These are phyloP conservation scores for Nannochloris sp. DNA, from an alignment of 139 green algal species.

Conservation along the genomic window DNA sequence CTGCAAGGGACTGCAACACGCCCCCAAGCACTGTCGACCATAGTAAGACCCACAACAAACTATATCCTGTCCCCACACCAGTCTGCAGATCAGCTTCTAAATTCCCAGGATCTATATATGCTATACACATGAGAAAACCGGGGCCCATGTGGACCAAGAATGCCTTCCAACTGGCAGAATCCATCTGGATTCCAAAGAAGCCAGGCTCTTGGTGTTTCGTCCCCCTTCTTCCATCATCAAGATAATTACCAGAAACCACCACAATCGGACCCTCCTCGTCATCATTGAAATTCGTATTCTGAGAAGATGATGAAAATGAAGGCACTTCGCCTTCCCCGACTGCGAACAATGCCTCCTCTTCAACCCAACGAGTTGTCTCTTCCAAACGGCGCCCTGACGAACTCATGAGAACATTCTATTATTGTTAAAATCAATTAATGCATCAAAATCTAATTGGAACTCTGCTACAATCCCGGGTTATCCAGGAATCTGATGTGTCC, in stretches of 20 bases:
- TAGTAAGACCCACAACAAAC: conserved; percentile 32
- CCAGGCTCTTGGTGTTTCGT: background rate
- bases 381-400: no score
- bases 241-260: conserved; percentile 4
- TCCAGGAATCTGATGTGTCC: no score
- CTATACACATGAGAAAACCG: conserved; percentile 32
- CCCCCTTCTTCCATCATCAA: background rate
- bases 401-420: no score
- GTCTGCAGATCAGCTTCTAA: conserved; percentile 38
- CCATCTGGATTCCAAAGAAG: background rate
- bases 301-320: no score
- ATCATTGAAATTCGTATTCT: no score
- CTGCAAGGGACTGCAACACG: conserved; percentile 24
- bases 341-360: no score
- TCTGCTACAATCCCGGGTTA: no score
- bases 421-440: no score
- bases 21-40: conserved; percentile 14
- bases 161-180: background rate
- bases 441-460: no score
- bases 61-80: conserved; percentile 28
- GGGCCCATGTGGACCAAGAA: conserved; percentile 5
- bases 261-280: no score
- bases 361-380: no score
- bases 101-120: conserved; percentile 40
- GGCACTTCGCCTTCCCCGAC: no score